A percentile compares a stretch with the other conserved stretches of the same genome.
These are phyloP conservation scores for Posidonia oceanica DNA, from an alignment of 116 monocot species.

Conservation along the genomic window DNA sequence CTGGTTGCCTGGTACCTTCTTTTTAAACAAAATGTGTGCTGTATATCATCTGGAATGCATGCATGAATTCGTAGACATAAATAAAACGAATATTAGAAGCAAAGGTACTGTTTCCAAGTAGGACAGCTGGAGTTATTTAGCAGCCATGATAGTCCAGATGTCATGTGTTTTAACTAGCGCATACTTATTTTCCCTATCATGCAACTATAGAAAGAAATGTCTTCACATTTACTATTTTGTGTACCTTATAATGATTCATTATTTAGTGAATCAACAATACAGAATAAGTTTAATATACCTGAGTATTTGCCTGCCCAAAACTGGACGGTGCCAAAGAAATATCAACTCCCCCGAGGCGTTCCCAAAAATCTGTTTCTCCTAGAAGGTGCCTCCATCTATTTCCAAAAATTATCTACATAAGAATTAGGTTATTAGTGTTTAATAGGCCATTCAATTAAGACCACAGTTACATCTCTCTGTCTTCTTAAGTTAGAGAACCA, in stretches of 20 bases:
- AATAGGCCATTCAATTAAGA: background rate
- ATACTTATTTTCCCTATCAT: background rate
- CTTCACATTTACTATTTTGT: no score
- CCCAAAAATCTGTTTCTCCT: conserved; percentile 87
- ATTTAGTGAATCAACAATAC: no score
- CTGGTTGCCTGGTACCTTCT: background rate
- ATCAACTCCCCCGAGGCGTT: conserved; percentile 86
- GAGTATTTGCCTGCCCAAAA: conserved; percentile 93
- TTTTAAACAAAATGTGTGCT: background rate
- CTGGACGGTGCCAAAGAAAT: conserved; percentile 74
- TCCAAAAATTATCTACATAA: conserved; percentile 81
- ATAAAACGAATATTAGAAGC: no score
- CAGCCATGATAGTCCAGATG: no score
- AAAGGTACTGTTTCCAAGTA: no score
- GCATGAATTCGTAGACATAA: no score
- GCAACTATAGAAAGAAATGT: background rate
- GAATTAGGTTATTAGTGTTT: conserved; percentile 1
- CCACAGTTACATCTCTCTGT: background rate
- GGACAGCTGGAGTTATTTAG: no score
- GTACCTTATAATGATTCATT: no score
- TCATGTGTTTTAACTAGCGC: background rate
- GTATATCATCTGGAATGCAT: no score
- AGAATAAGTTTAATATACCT: conserved; percentile 22
- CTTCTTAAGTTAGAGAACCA: background rate
- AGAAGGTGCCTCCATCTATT: conserved; percentile 88